Evolutionary conservation across 176 grass and related monocot genomes (phyloP), one percentile per base, ranked within the genome.

Genomic region (Musa itinerans): DNA sequence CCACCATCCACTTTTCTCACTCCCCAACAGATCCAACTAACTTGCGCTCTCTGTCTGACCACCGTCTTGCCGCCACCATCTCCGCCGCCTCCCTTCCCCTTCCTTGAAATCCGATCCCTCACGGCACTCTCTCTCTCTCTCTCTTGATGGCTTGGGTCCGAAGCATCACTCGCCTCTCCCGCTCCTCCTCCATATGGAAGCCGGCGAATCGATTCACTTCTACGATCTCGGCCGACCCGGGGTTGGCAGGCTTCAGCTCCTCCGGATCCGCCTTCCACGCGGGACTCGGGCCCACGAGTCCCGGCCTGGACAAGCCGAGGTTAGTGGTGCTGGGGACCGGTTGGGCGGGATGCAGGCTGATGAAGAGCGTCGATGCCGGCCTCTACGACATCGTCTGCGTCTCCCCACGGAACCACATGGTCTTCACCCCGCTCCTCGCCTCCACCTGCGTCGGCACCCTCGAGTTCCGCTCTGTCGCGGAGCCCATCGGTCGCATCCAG

Each of bases 391-490:
- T 99, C 4, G 95, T 99, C 63, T 99, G 95, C 84, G 84, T 99
- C 24, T 88, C 95, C 26, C 95, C 95, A 55, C 84, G 95, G 51
- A 99, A 99, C 79, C 95, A 94, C 88, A 99, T 99, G 95, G 90
- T 99, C 68, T 99, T 99, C 88, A 99, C 95, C 63, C 95, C 95
- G 77, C 95, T 99, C 64, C 84, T 99, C 53, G 95, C 95, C 24
- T 99, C 95, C 52, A 99, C 95, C 50, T 99, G 95, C 87, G 95
- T 99, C 64, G 95, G 90, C 64, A 99, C 95, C 51, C 95, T 99
- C 58, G 95, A 99, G 86, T 99, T 99, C 90, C 86, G 95, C 58
- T 99, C 95, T 74, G 88, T 99, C 72, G 90, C 95, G 52, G 90
- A 94, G 82, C 84, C 95, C 11, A 49, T 99, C 62, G 82, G 78